Evolutionary conservation across 2,329 filamentous ascomycete species (phyloP), one percentile per base, ranked within the genome.

Genomic region (Xylariaceae sp.): DNA sequence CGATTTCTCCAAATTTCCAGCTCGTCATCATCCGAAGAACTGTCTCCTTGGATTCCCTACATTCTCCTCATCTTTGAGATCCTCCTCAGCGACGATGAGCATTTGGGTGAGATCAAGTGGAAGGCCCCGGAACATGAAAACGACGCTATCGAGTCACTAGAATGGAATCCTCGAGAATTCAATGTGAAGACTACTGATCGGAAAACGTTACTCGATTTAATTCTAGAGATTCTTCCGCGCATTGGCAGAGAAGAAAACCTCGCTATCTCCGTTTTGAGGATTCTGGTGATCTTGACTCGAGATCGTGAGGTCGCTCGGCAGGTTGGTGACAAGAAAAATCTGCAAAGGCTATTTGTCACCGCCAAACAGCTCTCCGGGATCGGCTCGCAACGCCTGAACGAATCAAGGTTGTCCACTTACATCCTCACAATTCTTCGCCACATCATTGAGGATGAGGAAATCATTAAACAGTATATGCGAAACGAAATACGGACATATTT

Each of bases 321-420:
- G 36, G 76, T 97, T 37, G 88, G 88, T 5, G 86, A 95, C 63
- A 95, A 90, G 70, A 86, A 84, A 62, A 94, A 95, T 57, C 75
- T 98, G 39, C 88, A 93, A 61, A 80, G 89, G 22, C 73, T 98
- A 19, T 97, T 98, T 66, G 80, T 96, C 41, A 95, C 97, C 88
- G 83, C 92, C 46, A 95, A 94, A 65, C 92, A 97, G 64, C 79
- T 97, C 48, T 84, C 88, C 17, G 87, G 86, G 21, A 78, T 83
- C 22, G 86, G 87, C 6, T 87, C 89, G 22, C 80, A 86, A 44
- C 84, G 85, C 44, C 77, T 98, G 8, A 75, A 70, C 49, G 73
- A 76, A 33, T 73, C 70, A 2, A 72, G 71, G 42, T 68, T 80
- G 32, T 71, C 73, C 3, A 65, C 73, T 19, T 78, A 85, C 46